Evolutionary conservation across 2,329 filamentous ascomycete genomes (phyloP), one percentile per base, ranked within the genome.

Genomic region (Spiromastix sp.): DNA sequence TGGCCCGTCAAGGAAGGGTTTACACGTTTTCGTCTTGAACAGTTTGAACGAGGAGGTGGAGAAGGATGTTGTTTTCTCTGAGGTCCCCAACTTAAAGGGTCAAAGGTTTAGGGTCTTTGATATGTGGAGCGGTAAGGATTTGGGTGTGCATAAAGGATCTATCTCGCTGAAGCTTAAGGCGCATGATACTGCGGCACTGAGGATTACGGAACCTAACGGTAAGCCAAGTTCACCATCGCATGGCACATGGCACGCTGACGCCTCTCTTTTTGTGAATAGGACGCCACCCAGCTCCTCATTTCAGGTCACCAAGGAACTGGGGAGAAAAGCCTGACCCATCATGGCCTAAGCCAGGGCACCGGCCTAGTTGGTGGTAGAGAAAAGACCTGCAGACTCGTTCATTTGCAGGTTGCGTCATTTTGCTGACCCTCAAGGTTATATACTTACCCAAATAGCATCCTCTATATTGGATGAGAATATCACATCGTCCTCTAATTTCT

Each of bases 1-100:
- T 2, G 56, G 56, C 5, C 40, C 49, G 4, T 57, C 55, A 1
- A 48, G 46, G 2, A 47, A 39, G 1, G 55, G 53, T 3, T 49
- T 48, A 5, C 25, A 57, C 32, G 52, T 59, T 3, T 24, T 59
- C 22, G 51, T 58, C 48, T 17, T 38, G n/a, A 15, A 17, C 12
- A 32, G 25, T 16, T 13, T 28, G 25, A 17, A 27, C 25, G 24
- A 30, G 34, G 11, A 20, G 7, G 34, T 30, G 34, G 36, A 41
- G 31, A 31, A 36, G 31, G 33, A 26, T 29, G 27, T 30, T n/a
- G 12, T 12, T 6, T 33, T 20, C 8, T 1, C n/a, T n/a, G 31
- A 33, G 20, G 21, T 33, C 4, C 20, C 29, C 13, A 29, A 20
- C 16, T 40, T 40, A n/a, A 42, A 48, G 22, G 44, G 47, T 21